Conservation (phyloP, 768 basidiomycete species). For the Mycena maculata region DNA sequence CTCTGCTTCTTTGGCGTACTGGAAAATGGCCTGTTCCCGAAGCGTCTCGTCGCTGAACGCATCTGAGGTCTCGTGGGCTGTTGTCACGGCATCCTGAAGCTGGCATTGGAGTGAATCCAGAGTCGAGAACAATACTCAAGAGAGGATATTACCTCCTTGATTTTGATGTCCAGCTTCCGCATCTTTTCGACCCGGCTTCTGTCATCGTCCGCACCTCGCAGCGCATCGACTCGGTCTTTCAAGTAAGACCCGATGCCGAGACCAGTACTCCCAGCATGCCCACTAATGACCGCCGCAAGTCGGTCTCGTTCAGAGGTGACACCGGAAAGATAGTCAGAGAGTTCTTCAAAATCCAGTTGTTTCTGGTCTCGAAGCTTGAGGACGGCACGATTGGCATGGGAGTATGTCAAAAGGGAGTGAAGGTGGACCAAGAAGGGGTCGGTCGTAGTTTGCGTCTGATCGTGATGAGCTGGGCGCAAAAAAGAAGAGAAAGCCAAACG, state of each 20-base stretch:
- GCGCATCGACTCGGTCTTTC: conserved; percentile 90
- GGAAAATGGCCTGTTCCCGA: conserved; percentile 90
- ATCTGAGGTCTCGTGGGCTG: conserved; percentile 94
- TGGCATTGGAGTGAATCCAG: conserved; percentile 46
- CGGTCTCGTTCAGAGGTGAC: conserved; percentile 94
- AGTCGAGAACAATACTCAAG: background rate
- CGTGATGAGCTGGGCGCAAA: conserved; percentile 8
- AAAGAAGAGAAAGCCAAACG: conserved; percentile 31
- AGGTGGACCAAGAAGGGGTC: conserved; percentile 93
- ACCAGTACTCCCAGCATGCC: conserved; percentile 87
- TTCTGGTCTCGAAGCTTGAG: conserved; percentile 97
- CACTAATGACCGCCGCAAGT: conserved; percentile 87
- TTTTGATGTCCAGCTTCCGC: conserved; percentile 91
- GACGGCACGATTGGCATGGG: conserved; percentile 92
- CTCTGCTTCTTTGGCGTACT: conserved; percentile 90
- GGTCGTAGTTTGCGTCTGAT: conserved; percentile 87
- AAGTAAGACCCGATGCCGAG: conserved; percentile 90
- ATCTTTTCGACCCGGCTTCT: conserved; percentile 93
- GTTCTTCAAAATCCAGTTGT: conserved; percentile 97
- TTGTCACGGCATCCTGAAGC: conserved; percentile 97
- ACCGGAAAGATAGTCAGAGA: conserved; percentile 94
- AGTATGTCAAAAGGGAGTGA: conserved; percentile 93
- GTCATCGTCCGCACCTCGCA: conserved; percentile 94
- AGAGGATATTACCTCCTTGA: conserved; percentile 82
- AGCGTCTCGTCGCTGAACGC: conserved; percentile 97